Evolutionary conservation across 108 stramenopile genomes (phyloP), one percentile per base, ranked within the genome.

Genomic region (Discostella pseudostelligera): DNA sequence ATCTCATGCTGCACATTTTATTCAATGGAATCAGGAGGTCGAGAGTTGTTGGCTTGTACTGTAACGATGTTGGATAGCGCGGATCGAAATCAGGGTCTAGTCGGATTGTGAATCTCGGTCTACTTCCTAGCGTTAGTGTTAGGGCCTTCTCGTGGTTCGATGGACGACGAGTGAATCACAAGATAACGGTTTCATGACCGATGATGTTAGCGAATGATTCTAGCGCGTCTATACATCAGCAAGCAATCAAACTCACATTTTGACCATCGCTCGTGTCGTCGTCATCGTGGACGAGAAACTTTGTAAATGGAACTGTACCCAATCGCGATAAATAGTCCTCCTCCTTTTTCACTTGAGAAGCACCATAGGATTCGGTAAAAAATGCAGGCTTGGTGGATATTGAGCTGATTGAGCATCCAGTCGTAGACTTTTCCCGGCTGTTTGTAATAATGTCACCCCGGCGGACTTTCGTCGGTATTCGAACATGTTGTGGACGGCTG

Each of bases 11-110:
- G 42, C 60, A 62, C 32, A 51, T 56, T 29, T 44, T 59, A 35
- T 37, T 1, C 11, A 56, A 14, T 39, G 36, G 35, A 25, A 35
- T 54, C 53, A 54, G 35, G 16, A 35, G 55, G 25, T 56, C 55
- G 32, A 0, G 5, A 36, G 28, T 10, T 37, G 0, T 54, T 3
- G 36, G 39, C 39, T 39, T 53, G 9, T 39, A 4, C 35, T 1
- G 12, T 19, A 26, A 4, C 35, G 35, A 35, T 39, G 35, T 0
- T 37, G 12, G n/a, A 42, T 10, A 4, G 25, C 10, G 8, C 43
- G 60, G 16, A 21, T 50, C 59, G 29, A 70, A 53, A 22, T 70
- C 69, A 42, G 69, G 69, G 25, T 70, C 69, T 37, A 70, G 39
- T 12, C 69, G 39, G 50, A 70, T 55, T 8, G 28, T 36, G 40